These are phyloP conservation scores for Citrullus amarus DNA, from an alignment of 306 rosid genomes.

Conservation along the genomic window DNA sequence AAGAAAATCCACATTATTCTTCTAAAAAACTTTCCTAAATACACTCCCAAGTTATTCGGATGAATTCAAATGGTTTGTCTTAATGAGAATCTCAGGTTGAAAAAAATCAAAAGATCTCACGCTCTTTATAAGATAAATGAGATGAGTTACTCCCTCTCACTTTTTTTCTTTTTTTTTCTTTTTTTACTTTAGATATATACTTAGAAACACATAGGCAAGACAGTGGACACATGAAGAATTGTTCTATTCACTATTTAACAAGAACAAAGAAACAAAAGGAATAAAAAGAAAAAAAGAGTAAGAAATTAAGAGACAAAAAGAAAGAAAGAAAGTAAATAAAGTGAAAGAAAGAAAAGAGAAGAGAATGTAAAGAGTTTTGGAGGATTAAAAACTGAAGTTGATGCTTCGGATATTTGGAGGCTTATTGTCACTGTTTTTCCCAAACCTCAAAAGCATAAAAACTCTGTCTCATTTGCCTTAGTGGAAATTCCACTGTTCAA, in stretches of 20 bases:
- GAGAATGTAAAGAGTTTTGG: neutral
- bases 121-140: no score
- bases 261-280: neutral
- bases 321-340: neutral
- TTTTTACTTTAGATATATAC: neutral
- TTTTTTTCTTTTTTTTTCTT: no score
- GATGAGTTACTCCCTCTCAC: no score
- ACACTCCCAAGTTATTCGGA: no score
- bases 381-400: constrained; percentile 1
- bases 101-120: no score
- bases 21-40: no score
- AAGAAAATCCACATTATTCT: no score
- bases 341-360: neutral
- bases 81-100: no score
- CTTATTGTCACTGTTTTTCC: constrained; percentile 14
- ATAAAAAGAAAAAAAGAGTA: neutral
- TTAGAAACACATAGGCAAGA: neutral
- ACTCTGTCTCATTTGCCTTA: constrained; percentile 28
- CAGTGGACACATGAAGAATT: neutral
- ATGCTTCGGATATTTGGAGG: constrained; percentile 6
- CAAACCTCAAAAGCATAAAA: constrained; percentile 33
- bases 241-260: neutral
- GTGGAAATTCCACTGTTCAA: constrained; percentile 57
- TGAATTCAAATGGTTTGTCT: no score
- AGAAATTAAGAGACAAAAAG: neutral